phyloP scores from a whole-genome alignment of 23 red algal species.

The Gracilariopsis chorda region DNA sequence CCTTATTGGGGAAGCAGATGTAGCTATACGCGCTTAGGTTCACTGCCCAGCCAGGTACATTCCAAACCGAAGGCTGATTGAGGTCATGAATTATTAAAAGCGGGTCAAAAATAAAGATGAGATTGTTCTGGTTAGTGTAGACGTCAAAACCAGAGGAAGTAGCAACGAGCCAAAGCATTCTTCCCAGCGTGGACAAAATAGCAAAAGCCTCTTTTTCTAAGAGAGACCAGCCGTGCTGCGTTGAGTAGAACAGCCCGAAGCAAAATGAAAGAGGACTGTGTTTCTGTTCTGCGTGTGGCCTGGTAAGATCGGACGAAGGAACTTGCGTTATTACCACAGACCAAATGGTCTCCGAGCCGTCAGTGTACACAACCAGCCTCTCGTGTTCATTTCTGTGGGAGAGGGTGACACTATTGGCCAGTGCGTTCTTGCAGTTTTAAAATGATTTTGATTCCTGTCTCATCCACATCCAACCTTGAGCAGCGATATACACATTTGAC shows the following conservation, averaged over 20 bases:
- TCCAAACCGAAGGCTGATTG: not conserved
- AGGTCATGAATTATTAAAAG: not conserved
- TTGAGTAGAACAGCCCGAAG: not conserved
- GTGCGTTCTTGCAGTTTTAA: not conserved
- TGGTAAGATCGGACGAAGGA: not conserved
- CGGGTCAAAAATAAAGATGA: too few relatives aligned
- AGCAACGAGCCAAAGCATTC: not conserved
- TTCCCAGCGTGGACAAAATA: not conserved
- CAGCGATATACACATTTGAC: too few relatives aligned
- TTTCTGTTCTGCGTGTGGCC: too few relatives aligned
- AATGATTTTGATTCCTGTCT: not conserved
- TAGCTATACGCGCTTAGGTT: not conserved
- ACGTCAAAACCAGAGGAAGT: not conserved
- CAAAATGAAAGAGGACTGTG: not conserved
- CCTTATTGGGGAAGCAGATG: not conserved
- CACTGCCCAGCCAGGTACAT: not conserved
- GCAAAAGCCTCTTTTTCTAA: not conserved
- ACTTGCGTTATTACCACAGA: not conserved
- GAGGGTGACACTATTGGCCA: not conserved
- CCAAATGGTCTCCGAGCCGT: not conserved
- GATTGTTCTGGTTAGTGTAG: too few relatives aligned
- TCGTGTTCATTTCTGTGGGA: too few relatives aligned
- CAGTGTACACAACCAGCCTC: not conserved
- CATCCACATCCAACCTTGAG: not conserved
- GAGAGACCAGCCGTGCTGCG: not conserved